Base-by-base conservation (phyloP, 129 eudicot genomes). In the Flaveria sonorensis region DNA sequence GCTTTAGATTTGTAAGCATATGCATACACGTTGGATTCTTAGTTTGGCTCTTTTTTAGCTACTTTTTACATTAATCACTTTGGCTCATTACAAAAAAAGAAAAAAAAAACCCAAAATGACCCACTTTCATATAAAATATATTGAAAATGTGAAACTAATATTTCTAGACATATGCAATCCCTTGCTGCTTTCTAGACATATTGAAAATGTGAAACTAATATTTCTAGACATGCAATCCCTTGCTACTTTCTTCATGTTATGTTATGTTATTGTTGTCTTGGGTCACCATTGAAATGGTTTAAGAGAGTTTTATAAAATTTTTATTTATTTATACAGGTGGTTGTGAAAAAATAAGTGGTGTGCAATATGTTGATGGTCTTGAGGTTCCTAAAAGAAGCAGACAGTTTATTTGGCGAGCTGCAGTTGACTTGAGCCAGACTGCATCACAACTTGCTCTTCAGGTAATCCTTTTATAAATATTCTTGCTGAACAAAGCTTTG, bases 371-470 rank as follows among this genome's bases (percentile, higher is more conserved):
- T 67, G 99, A 92, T 32, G 96, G 91, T 75, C 79, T 85, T 72
- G 94, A 87, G 74, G 79, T 87, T 75, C 89, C 95, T 36, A 89
- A 85, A 87, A 88, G 88, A 86, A 95, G 92, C 92, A 79, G 89
- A 48, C 96, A 86, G 79, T 83, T 88, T 60, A 53, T 89, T 13
- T 95, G 99, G 99, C 86, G 97, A 79, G 92, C 97, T 69, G 96
- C 96, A 30, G 94, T 92, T 63, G 97, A 92, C 70, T 82, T 89
- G 97, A 73, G 94, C 78, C 88, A 84, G 77, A 95, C 88, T 70
- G 81, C 76, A 16, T 86, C 99, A 53, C 96, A 88, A 82, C 95
- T 95, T 80, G 97, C 96, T 16, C 85, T 92, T 63, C 99, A 95
- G 99, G 99, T 95, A 60, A 70, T 24, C 1, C 46, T 16, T 6